Conservation (phyloP, 129 eudicot species). For the Apium graveolens region DNA sequence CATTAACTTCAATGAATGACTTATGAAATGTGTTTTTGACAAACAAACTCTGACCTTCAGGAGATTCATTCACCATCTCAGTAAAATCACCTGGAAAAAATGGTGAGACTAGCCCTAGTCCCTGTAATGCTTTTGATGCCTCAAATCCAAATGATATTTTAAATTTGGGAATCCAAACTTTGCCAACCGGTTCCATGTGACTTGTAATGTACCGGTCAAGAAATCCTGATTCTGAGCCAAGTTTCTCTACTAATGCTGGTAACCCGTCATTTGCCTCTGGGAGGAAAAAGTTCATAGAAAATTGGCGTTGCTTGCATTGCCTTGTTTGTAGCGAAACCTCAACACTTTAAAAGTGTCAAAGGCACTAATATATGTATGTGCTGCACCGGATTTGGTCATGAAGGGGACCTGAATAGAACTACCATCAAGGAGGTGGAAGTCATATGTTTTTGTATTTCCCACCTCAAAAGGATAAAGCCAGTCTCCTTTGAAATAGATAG, state of each 20-base stretch:
- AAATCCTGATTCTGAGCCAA: conserved; percentile 15
- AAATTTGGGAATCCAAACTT: conserved; percentile 32
- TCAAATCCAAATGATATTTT: conserved; percentile 23
- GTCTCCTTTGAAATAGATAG: conserved; percentile 40
- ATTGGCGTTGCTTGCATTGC: conserved; percentile 15
- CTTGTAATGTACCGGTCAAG: conserved; percentile 14
- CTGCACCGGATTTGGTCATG: conserved; percentile 15
- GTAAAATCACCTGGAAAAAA: conserved; percentile 6
- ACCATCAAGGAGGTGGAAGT: conserved; percentile 36
- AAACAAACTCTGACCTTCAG: not conserved
- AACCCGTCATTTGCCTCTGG: conserved; percentile 39
- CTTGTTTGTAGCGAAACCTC: conserved; percentile 26
- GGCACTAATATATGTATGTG: not conserved
- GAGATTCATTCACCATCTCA: conserved; percentile 27
- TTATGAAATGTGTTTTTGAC: conserved; percentile 21
- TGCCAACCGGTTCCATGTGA: not conserved
- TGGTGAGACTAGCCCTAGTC: conserved; percentile 18
- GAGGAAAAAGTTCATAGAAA: conserved; percentile 50
- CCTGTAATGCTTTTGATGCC: conserved; percentile 20
- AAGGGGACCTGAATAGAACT: conserved; percentile 26
- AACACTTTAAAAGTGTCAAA: conserved; percentile 27
- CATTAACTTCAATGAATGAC: conserved; percentile 29
- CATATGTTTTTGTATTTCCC: conserved; percentile 9
- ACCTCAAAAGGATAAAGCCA: conserved; percentile 30
- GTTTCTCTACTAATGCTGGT: conserved; percentile 16